Percentiles rank a stretch among this genome's conserved stretches.
Evolutionary conservation across 768 basidiomycete genomes (phyloP).

Genomic region (Rhodotorula kratochvilovae): DNA sequence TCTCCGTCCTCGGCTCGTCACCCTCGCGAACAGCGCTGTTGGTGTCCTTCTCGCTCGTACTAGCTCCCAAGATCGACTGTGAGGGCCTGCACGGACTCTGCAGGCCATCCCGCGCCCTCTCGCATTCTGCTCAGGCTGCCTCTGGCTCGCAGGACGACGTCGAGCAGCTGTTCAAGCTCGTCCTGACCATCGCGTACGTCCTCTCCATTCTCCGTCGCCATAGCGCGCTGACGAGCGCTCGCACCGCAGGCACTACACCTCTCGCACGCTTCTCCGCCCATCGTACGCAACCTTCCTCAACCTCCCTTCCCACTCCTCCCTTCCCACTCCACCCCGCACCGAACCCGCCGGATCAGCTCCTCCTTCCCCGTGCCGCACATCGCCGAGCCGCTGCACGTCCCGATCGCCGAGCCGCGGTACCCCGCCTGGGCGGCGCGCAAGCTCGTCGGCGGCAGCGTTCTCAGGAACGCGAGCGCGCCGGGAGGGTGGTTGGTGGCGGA

Average conservation of each 20-base stretch:
- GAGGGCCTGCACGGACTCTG: too few species aligned
- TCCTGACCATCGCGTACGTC: slow-evolving; percentile 8
- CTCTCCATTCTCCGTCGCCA: too few species aligned
- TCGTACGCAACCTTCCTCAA: slow-evolving; percentile 6
- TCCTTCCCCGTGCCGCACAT: slow-evolving; percentile 21
- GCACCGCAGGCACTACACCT: slow-evolving; percentile 9
- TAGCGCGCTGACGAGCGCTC: neutral
- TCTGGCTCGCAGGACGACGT: neutral
- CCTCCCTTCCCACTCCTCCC: neutral
- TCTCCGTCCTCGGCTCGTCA: too few species aligned
- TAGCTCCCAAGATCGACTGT: too few species aligned
- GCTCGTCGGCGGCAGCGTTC: neutral
- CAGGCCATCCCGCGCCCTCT: too few species aligned
- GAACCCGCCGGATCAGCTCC: neutral
- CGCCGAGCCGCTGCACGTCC: neutral
- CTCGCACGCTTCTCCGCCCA: slow-evolving; percentile 7
- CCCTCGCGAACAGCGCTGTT: too few species aligned
- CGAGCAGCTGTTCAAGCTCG: slow-evolving; percentile 3
- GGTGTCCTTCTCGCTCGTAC: too few species aligned
- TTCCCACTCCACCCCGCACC: neutral
- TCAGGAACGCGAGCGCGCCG: neutral
- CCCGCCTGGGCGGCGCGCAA: neutral
- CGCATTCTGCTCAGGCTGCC: too few species aligned
- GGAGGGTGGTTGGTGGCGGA: neutral
- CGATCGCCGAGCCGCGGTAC: slow-evolving; percentile 18